phyloP scores from a whole-genome alignment of 1,284 basidiomycete genomes.

The Takashimella tepidaria region DNA sequence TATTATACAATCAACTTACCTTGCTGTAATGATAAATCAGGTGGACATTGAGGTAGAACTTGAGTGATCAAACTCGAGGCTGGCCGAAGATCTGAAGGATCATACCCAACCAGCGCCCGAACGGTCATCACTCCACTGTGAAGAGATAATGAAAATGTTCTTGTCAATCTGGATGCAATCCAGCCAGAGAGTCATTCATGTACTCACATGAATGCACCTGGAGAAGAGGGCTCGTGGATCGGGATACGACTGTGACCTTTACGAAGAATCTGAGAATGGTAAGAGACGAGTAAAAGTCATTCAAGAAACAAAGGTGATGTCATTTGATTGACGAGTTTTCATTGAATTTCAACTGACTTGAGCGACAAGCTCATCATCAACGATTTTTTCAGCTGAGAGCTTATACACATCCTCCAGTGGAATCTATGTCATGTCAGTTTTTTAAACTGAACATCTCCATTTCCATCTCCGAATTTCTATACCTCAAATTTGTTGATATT shows the following conservation, averaged over 20 bases:
- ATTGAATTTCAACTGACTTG: constrained; percentile 53
- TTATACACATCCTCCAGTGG: constrained; percentile 50
- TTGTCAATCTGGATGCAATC: neutral
- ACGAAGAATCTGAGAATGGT: constrained; percentile 12
- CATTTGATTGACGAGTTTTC: too few relatives aligned
- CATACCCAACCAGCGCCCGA: constrained; percentile 67
- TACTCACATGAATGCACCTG: constrained; percentile 51
- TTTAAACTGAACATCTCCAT: neutral
- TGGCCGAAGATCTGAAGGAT: constrained; percentile 66
- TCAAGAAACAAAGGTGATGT: neutral
- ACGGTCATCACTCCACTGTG: constrained; percentile 19
- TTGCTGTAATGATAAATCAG: constrained; percentile 50
- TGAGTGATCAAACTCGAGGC: constrained; percentile 65
- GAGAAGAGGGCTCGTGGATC: constrained; percentile 67
- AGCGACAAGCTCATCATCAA: constrained; percentile 62
- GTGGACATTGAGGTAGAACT: constrained; percentile 62
- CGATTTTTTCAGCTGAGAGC: constrained; percentile 47
- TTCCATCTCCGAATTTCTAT: neutral
- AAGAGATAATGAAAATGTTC: too few relatives aligned
- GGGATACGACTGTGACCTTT: constrained; percentile 68
- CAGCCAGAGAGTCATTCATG: neutral
- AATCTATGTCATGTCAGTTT: constrained; percentile 35
- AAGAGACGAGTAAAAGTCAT: neutral
- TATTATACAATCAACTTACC: constrained; percentile 41
- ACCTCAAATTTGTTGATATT: too few relatives aligned